phyloP scores from a whole-genome alignment of 2,329 filamentous ascomycete species.

The Microcyclospora pomicola region DNA sequence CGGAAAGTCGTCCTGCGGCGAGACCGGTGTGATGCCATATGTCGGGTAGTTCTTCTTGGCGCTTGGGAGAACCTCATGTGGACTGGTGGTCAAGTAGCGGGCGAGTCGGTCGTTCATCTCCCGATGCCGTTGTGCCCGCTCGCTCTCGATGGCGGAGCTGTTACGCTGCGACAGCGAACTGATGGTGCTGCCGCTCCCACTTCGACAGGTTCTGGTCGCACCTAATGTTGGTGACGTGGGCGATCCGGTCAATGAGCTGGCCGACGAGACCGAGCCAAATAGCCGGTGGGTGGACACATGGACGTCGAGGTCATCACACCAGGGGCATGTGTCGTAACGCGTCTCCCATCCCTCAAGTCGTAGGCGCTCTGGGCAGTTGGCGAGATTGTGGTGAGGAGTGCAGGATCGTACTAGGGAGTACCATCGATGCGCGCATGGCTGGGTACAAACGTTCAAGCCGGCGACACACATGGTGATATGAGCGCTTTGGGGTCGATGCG shows the following conservation, averaged over 20 bases:
- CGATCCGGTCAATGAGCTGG: constrained; percentile 17
- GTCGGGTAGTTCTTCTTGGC: constrained; percentile 21
- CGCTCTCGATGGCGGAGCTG: constrained; percentile 16
- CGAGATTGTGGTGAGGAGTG: constrained; percentile 29
- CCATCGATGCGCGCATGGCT: constrained; percentile 36
- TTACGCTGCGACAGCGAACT: constrained; percentile 17
- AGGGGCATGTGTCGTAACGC: constrained; percentile 34
- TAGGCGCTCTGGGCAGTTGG: constrained; percentile 33
- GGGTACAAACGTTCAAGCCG: constrained; percentile 34
- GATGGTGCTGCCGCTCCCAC: constrained; percentile 14
- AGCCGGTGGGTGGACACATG: constrained; percentile 32
- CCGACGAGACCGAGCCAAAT: constrained; percentile 33
- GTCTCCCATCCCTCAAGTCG: constrained; percentile 37
- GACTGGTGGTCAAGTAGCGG: constrained; percentile 19
- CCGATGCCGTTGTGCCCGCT: constrained; percentile 17
- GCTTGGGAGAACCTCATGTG: constrained; percentile 21
- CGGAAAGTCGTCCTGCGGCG: background rate
- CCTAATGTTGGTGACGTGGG: constrained; percentile 7
- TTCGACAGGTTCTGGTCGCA: constrained; percentile 4
- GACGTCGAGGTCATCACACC: constrained; percentile 27
- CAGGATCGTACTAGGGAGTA: constrained; percentile 34
- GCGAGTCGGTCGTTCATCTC: constrained; percentile 23
- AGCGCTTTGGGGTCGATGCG: too few species aligned
- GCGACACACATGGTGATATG: constrained; percentile 34
- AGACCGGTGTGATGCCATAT: constrained; percentile 3